Conservation (phyloP, 805 yeast genomes). For the Myxozyma melibiosi region DNA sequence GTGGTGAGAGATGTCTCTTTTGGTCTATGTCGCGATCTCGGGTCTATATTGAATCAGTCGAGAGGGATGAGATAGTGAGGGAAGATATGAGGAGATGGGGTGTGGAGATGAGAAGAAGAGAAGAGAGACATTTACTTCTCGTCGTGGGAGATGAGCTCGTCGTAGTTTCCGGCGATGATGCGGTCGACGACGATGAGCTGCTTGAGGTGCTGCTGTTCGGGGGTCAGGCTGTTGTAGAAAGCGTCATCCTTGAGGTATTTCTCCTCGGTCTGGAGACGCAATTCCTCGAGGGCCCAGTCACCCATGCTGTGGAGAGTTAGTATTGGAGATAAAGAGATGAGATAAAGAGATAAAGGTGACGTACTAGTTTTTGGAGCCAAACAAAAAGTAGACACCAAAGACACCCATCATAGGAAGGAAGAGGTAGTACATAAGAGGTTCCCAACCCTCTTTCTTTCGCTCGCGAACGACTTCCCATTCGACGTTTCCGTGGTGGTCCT, state of each 20-base stretch:
- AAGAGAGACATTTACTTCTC: neutral
- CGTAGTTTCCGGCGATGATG: slow-evolving; percentile 82
- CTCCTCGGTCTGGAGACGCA: slow-evolving; percentile 74
- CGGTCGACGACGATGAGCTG: slow-evolving; percentile 80
- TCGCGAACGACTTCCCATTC: slow-evolving; percentile 78
- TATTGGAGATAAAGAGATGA: neutral
- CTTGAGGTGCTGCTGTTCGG: slow-evolving; percentile 63
- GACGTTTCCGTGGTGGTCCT: slow-evolving; percentile 75
- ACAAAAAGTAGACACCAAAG: slow-evolving; percentile 54
- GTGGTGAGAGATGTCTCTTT: too few relatives aligned
- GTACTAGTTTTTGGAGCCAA: slow-evolving; percentile 48
- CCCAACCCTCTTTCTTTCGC: slow-evolving; percentile 85
- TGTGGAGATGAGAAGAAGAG: neutral
- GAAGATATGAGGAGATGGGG: neutral
- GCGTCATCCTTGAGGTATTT: slow-evolving; percentile 59
- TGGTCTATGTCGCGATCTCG: too few relatives aligned
- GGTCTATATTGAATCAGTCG: too few relatives aligned
- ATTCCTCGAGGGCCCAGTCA: slow-evolving; percentile 84
- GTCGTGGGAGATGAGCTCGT: slow-evolving; percentile 45
- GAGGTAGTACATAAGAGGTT: slow-evolving; percentile 66
- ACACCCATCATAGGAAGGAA: slow-evolving; percentile 71
- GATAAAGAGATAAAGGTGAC: neutral
- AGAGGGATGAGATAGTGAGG: too few relatives aligned
- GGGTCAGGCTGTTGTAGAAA: slow-evolving; percentile 45
- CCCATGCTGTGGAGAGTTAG: slow-evolving; percentile 37